Percentiles rank a stretch among this genome's conserved stretches.
Evolutionary conservation across 768 basidiomycete species (phyloP).

Genomic region (Kwoniella newhampshirensis): DNA sequence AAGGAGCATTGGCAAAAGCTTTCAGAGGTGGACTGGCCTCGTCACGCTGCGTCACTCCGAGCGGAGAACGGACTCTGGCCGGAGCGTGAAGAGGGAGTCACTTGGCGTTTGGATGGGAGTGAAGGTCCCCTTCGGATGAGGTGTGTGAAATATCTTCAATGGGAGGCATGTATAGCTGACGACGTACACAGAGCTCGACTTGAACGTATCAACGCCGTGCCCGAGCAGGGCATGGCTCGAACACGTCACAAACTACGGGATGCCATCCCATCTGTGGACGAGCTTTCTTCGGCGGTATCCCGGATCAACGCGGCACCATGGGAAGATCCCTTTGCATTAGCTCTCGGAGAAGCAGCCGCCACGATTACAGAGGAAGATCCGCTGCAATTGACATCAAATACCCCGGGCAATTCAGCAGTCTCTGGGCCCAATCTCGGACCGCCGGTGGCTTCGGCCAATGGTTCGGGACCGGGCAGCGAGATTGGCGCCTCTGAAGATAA

Average conservation of each 20-base stretch:
- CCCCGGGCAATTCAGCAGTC: background rate
- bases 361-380: constrained; percentile 37
- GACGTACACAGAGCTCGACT: constrained; percentile 29
- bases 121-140: constrained; percentile 85
- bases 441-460: background rate
- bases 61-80: constrained; percentile 85
- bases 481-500: constrained; percentile 15
- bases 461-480: constrained; percentile 3
- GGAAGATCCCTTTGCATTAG: constrained; percentile 51
- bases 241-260: constrained; percentile 39
- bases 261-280: constrained; percentile 46
- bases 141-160: constrained; percentile 56
- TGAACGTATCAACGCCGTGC: constrained; percentile 30
- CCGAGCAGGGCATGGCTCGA: constrained; percentile 25
- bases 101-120: constrained; percentile 85
- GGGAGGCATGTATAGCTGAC: constrained; percentile 1
- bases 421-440: background rate
- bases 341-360: constrained; percentile 36
- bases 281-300: constrained; percentile 49
- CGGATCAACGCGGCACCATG: constrained; percentile 45
- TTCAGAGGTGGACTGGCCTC: constrained; percentile 51
- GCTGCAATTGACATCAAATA: background rate
- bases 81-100: constrained; percentile 56
- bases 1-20: constrained; percentile 73
- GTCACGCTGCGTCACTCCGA: constrained; percentile 63